phyloP scores from a whole-genome alignment of 1,139 yeast species.

The Sugiyamaella japonica region DNA sequence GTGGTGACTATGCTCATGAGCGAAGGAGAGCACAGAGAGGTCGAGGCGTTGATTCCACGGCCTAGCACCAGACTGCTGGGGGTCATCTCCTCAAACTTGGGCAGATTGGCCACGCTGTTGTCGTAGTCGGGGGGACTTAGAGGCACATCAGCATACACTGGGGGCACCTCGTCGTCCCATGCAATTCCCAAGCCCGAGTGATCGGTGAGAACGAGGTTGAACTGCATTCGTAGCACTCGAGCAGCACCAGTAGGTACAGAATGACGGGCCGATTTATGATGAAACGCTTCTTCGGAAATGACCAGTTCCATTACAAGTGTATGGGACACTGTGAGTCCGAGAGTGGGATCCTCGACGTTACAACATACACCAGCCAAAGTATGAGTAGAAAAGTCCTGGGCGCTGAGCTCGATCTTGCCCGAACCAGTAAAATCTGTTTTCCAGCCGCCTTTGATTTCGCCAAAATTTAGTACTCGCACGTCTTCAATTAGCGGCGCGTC shows the following conservation, averaged over 20 bases:
- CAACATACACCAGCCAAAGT: conserved; percentile 66
- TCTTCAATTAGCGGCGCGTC: conserved; percentile 57
- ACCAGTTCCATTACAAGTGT: conserved; percentile 78
- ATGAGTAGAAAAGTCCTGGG: conserved; percentile 50
- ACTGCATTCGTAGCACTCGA: conserved; percentile 91
- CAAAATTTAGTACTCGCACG: conserved; percentile 66
- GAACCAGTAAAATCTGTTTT: conserved; percentile 78
- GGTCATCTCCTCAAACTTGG: conserved; percentile 36
- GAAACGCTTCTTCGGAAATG: conserved; percentile 82
- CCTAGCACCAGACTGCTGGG: conserved; percentile 22
- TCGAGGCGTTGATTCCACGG: conserved; percentile 23
- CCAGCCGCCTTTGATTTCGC: conserved; percentile 90
- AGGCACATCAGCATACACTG: conserved; percentile 85
- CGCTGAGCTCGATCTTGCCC: conserved; percentile 76
- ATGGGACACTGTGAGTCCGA: conserved; percentile 77
- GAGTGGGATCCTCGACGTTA: conserved; percentile 76
- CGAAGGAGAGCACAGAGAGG: conserved; percentile 19
- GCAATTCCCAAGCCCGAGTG: conserved; percentile 94
- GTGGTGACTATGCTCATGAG: conserved; percentile 14
- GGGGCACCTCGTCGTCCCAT: conserved; percentile 99
- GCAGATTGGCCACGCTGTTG: conserved; percentile 37
- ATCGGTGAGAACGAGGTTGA: conserved; percentile 75
- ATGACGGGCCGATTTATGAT: conserved; percentile 33
- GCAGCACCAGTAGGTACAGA: conserved; percentile 81
- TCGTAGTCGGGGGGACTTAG: conserved; percentile 83